Base-by-base conservation (phyloP, 352 stramenopile genomes). In the Plasmopara muralis region DNA sequence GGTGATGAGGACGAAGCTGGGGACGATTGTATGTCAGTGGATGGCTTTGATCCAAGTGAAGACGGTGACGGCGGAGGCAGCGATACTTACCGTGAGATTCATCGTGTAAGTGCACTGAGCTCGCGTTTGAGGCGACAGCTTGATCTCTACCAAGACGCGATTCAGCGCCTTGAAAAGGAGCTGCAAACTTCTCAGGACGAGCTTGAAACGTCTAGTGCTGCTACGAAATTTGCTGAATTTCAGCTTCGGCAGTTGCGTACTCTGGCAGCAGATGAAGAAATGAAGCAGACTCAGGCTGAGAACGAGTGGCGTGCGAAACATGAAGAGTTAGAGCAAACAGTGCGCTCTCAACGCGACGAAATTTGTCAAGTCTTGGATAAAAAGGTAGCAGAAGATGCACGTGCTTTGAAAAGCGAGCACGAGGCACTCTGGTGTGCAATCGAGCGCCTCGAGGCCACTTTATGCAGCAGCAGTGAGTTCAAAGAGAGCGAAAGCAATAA, bases 161-260 rank as follows among this genome's bases (percentile, higher is more conserved):
- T 91, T 37, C 74, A 86, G 39, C 76, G 79, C 10, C 50, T 89
- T 12, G 74, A 92, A 45, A 83, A 85, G 42, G 68, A 78, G 25
- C 45, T 88, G 37, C 43, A 83, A 39, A 66, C 69, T 10, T 73
- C 67, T 0, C 76, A 88, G 44, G 81, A 92, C 28, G 81, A 92
- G 20, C 64, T 89, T n/a, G 81, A 92, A 53, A 92, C 81, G 2
- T 82, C 78, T 0, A 87, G 71, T 37, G 72, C 74, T 12, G 74
- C 81, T 10, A 83, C 77, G 2, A 92, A 92, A 40, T 92, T 87
- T 55, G 81, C 78, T 13, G 78, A 92, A 50, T 92, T 88, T 37
- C 76, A 89, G 44, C 59, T 92, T 5, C 72, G 87, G 33, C 77
- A 91, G 43, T 64, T 89, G 28, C 76, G 76, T n/a, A 67, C 76